Conservation (phyloP, 371 early-diverging fungal species). For the Syncephalastrum monosporum region DNA sequence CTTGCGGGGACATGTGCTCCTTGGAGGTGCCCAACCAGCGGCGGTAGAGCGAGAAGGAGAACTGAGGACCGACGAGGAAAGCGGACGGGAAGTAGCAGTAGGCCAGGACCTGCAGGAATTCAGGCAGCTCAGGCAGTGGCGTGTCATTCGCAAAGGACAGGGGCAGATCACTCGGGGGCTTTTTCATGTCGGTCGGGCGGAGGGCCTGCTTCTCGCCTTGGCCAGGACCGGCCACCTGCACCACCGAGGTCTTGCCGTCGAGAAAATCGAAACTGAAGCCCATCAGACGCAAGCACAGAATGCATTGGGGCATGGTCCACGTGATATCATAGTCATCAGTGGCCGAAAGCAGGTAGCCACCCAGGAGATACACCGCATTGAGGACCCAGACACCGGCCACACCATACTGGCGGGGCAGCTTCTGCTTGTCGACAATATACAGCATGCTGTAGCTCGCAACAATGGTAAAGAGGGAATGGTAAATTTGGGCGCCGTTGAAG, state of each 20-base stretch:
- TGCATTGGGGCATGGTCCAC: slow-evolving; percentile 76
- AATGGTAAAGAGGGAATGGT: slow-evolving; percentile 62
- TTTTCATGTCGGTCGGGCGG: slow-evolving; percentile 11
- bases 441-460: slow-evolving; percentile 50
- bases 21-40: slow-evolving; percentile 48
- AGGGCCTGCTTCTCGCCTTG: slow-evolving; percentile 9
- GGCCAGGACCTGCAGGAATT: slow-evolving; percentile 49
- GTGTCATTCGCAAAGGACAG: slow-evolving; percentile 40
- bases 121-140: slow-evolving; percentile 45
- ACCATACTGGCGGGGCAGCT: slow-evolving; percentile 44
- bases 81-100: slow-evolving; percentile 65
- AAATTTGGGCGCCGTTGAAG: slow-evolving; percentile 57
- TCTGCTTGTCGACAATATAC: slow-evolving; percentile 31
- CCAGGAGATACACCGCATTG: slow-evolving; percentile 59
- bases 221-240: slow-evolving; percentile 16
- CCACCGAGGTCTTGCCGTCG: slow-evolving; percentile 43
- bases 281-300: slow-evolving; percentile 71
- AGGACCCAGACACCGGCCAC: slow-evolving; percentile 53
- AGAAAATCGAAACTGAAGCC: slow-evolving; percentile 68
- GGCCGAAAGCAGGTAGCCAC: slow-evolving; percentile 53
- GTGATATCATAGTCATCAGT: slow-evolving; percentile 66
- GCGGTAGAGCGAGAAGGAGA: slow-evolving; percentile 65
- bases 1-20: slow-evolving; percentile 21
- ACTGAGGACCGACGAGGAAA: slow-evolving; percentile 75
- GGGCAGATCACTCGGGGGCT: slow-evolving; percentile 20